These are phyloP conservation scores for Dillenia suffruticosa DNA, from an alignment of 164 flowering plant species.

Conservation along the genomic window DNA sequence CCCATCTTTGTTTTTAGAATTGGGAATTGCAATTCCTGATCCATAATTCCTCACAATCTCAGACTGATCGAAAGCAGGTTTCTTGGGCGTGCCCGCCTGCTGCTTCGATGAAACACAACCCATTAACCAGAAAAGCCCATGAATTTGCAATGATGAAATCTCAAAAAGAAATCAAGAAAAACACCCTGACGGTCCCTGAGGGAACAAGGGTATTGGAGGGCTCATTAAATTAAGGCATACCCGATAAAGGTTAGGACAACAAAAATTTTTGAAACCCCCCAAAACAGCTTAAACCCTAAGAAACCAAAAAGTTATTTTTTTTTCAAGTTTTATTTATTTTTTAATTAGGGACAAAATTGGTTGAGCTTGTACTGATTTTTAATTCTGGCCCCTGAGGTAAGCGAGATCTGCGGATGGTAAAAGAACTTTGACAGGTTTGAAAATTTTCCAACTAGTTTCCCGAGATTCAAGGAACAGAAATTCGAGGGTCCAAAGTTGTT, in stretches of 20 bases:
- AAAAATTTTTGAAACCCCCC: no score
- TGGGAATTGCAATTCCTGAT: constrained; percentile 17
- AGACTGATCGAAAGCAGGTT: constrained; percentile 27
- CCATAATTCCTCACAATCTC: constrained; percentile 17
- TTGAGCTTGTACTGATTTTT: no score
- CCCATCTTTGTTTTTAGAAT: constrained; percentile 14
- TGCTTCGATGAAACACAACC: constrained; percentile 62
- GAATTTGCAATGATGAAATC: background rate
- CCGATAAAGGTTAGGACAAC: background rate
- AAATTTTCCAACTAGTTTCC: constrained; percentile 8
- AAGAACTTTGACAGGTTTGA: constrained; percentile 8
- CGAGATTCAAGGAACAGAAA: constrained; percentile 27
- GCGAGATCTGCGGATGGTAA: constrained; percentile 38
- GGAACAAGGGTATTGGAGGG: background rate
- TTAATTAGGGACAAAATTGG: no score
- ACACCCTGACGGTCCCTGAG: constrained; percentile 16
- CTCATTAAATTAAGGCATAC: background rate
- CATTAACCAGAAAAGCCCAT: constrained; percentile 22
- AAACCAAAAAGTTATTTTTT: background rate
- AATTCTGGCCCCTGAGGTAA: background rate
- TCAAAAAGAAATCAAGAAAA: background rate
- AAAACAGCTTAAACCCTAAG: constrained; percentile 11
- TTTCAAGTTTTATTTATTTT: no score
- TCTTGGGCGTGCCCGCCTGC: constrained; percentile 30
- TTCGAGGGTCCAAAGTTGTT: constrained; percentile 27